Evolutionary conservation across 1,139 yeast genomes (phyloP).

Genomic region (Blastobotrys niveus): DNA sequence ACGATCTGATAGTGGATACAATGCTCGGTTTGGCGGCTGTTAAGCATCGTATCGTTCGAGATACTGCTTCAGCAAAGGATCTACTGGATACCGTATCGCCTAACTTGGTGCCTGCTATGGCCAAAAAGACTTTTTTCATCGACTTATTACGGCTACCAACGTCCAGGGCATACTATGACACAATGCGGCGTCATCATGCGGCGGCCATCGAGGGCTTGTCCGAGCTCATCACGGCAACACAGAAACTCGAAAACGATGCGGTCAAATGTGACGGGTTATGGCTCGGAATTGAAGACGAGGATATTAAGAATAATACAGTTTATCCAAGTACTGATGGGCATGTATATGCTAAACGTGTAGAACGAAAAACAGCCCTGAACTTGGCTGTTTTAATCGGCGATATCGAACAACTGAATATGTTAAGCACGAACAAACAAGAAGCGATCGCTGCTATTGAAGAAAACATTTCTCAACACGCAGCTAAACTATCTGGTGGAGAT

Average conservation of each 20-base stretch:
- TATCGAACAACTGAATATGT: background rate
- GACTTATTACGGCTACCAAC: background rate
- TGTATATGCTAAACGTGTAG: constrained; percentile 8
- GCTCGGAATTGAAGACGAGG: constrained; percentile 6
- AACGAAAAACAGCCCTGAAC: constrained; percentile 8
- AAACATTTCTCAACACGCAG: background rate
- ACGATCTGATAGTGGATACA: too few relatives aligned
- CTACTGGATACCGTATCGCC: too few relatives aligned
- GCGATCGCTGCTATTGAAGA: constrained; percentile 1
- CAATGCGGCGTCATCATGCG: background rate
- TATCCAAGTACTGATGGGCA: constrained; percentile 4
- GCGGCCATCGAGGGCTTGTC: background rate
- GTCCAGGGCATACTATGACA: background rate
- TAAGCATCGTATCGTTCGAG: background rate
- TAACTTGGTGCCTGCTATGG: background rate
- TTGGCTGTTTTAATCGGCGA: background rate
- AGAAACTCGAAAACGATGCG: constrained; percentile 1
- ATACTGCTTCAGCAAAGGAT: too few relatives aligned
- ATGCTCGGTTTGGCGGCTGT: constrained; percentile 3
- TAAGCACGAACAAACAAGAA: background rate
- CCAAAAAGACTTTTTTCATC: background rate
- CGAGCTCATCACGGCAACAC: background rate
- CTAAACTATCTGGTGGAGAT: constrained; percentile 2
- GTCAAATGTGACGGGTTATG: constrained; percentile 9
- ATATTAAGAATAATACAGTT: too few relatives aligned